These are phyloP conservation scores for Apiosordaria backusii DNA, from an alignment of 495 filamentous ascomycete genomes.

Conservation along the genomic window DNA sequence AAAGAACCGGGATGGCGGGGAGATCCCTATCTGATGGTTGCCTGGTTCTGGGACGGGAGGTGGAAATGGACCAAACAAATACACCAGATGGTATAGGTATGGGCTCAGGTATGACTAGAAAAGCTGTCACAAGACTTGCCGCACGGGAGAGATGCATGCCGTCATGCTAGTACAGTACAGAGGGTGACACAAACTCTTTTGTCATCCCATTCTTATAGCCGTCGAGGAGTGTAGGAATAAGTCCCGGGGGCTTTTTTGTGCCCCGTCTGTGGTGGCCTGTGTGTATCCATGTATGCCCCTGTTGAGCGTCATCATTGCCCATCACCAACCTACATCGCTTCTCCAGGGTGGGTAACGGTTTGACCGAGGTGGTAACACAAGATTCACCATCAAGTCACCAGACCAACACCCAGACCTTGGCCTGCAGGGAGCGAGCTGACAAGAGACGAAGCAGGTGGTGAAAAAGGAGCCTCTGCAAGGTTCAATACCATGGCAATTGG, in stretches of 20 bases:
- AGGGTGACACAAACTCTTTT: background rate
- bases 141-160: conserved; percentile 1
- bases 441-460: background rate
- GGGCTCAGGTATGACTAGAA: background rate
- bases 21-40: background rate
- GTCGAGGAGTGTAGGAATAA: background rate
- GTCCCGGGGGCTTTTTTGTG: background rate
- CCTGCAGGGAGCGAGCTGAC: background rate
- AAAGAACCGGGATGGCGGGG: background rate
- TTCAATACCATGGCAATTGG: background rate
- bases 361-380: background rate
- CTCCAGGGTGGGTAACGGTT: background rate
- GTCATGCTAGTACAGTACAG: background rate
- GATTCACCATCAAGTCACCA: background rate
- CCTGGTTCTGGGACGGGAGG: background rate
- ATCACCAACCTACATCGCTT: background rate
- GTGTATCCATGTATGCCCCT: background rate
- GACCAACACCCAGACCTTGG: background rate
- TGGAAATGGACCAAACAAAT: background rate
- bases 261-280: background rate
- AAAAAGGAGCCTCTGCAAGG: background rate
- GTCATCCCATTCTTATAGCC: background rate
- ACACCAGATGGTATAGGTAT: background rate
- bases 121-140: background rate
- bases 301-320: background rate